A percentile compares a stretch with the other conserved stretches of the same genome.
phyloP scores from a whole-genome alignment of 192 early-diverging fungal species.

The Backusella mclennaniae region DNA sequence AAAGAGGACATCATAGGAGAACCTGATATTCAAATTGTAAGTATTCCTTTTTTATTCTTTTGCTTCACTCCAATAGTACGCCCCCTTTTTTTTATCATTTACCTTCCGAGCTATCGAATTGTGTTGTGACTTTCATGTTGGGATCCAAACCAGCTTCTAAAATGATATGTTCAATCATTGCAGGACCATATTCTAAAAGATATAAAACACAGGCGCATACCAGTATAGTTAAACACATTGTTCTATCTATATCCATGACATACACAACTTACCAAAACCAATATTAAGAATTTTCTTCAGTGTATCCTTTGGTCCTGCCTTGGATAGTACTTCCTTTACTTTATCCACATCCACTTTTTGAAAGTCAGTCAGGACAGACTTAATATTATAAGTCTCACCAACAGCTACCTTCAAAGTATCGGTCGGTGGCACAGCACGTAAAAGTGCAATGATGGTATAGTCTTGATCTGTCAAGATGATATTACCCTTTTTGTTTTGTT shows the following conservation, averaged over 20 bases:
- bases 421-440: constrained; percentile 85
- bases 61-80: too few relatives aligned
- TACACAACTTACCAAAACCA: constrained; percentile 43
- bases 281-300: constrained; percentile 67
- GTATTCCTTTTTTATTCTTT: not conserved
- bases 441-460: constrained; percentile 78
- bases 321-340: constrained; percentile 49
- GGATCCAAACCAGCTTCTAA: constrained; percentile 63
- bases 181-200: constrained; percentile 74
- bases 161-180: constrained; percentile 84
- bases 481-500: constrained; percentile 69
- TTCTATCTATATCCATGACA: not conserved
- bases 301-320: constrained; percentile 60
- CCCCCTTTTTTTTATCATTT: not conserved
- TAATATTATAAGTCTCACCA: constrained; percentile 76
- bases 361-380: constrained; percentile 51
- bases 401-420: constrained; percentile 78
- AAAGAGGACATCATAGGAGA: constrained; percentile 62
- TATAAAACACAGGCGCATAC: too few relatives aligned
- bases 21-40: constrained; percentile 12
- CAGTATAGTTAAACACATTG: not conserved
- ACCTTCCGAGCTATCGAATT: constrained; percentile 56
- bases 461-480: constrained; percentile 91
- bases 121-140: constrained; percentile 56
- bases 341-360: constrained; percentile 51